These are phyloP conservation scores for Fusarium sp. DNA, from an alignment of 2,329 filamentous ascomycete species.

Conservation along the genomic window DNA sequence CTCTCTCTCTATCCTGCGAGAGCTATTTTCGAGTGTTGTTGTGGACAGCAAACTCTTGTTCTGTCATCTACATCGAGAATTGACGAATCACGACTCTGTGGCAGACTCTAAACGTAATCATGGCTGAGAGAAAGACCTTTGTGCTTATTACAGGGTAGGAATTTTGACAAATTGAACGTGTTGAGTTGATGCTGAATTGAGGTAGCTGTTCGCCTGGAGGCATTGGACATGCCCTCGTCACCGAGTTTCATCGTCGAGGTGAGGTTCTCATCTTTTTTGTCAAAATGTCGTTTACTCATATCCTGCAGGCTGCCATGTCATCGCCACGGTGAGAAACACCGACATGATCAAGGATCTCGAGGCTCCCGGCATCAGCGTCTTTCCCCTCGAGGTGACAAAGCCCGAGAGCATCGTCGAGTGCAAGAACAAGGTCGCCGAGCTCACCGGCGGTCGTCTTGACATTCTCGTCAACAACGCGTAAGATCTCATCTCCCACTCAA, in stretches of 20 bases:
- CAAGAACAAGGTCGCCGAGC: slow-evolving; percentile 57
- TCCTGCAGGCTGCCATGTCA: slow-evolving; percentile 58
- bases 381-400: slow-evolving; percentile 67
- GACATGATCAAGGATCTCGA: slow-evolving; percentile 61
- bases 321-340: slow-evolving; percentile 66
- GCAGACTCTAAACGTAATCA: slow-evolving; percentile 2
- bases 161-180: neutral
- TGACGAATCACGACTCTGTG: neutral
- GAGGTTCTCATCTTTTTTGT: neutral
- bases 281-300: neutral
- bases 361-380: slow-evolving; percentile 60
- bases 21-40: neutral
- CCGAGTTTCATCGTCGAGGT: slow-evolving; percentile 66
- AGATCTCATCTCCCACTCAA: slow-evolving; percentile 22
- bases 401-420: slow-evolving; percentile 62
- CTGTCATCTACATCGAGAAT: neutral
- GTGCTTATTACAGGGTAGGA: slow-evolving; percentile 64
- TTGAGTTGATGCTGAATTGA: neutral
- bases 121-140: slow-evolving; percentile 51
- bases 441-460: slow-evolving; percentile 66
- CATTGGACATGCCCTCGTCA: slow-evolving; percentile 66
- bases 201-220: slow-evolving; percentile 69
- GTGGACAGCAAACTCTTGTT: neutral
- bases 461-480: slow-evolving; percentile 72
- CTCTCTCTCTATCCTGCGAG: neutral